These are phyloP conservation scores for Echeveria elegans DNA, from an alignment of 164 flowering plant genomes.

Conservation along the genomic window DNA sequence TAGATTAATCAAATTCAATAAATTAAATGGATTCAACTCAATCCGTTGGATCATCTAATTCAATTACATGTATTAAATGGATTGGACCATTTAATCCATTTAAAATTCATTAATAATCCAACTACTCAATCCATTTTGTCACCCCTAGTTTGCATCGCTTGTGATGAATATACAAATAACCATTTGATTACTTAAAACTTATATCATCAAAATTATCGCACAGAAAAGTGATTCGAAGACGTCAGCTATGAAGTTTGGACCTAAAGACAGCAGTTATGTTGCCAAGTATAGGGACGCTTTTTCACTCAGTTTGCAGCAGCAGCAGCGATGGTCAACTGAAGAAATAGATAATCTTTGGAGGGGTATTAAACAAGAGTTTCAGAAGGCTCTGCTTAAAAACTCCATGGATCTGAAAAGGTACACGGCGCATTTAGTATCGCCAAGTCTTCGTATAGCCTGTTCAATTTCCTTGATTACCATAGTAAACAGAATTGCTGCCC, in stretches of 20 bases:
- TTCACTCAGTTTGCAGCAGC: slow-evolving; percentile 36
- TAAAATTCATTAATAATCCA: too few relatives aligned
- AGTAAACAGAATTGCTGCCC: neutral
- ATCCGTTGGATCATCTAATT: too few relatives aligned
- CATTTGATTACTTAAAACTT: too few relatives aligned
- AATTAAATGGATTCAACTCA: too few relatives aligned
- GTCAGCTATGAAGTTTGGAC: slow-evolving; percentile 42
- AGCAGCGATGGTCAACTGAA: slow-evolving; percentile 49
- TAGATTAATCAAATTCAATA: too few relatives aligned
- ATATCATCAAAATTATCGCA: slow-evolving; percentile 9
- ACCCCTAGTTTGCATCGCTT: neutral
- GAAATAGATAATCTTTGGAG: slow-evolving; percentile 61
- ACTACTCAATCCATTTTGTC: too few relatives aligned
- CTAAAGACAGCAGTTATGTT: slow-evolving; percentile 69
- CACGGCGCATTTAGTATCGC: neutral
- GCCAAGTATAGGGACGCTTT: slow-evolving; percentile 47
- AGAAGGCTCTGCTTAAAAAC: slow-evolving; percentile 48
- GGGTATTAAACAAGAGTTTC: slow-evolving; percentile 79
- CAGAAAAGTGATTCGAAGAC: slow-evolving; percentile 42
- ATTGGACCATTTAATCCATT: too few relatives aligned
- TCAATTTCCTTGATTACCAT: neutral
- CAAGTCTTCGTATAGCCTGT: neutral
- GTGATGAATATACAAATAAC: too few relatives aligned
- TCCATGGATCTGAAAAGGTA: slow-evolving; percentile 23
- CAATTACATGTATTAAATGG: too few relatives aligned